Base-by-base conservation (phyloP, 1,284 basidiomycete species). In the Athelia sp. region DNA sequence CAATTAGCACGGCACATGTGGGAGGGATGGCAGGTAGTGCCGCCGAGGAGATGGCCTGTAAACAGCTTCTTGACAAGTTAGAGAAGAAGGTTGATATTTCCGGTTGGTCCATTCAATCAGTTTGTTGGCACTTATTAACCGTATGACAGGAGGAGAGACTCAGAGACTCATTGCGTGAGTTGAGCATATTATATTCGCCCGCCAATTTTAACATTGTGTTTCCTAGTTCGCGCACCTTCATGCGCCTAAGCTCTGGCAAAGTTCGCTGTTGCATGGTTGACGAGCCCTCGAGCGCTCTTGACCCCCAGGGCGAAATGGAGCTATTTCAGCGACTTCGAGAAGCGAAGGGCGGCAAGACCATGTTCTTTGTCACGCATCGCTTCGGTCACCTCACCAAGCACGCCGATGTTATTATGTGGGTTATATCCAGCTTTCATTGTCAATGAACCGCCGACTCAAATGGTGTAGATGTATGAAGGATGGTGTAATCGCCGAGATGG, bases 111-210 rank as follows among this genome's bases (percentile, higher is more conserved):
- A 22, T 44, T 44, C 56, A 48, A 4, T 4, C 22, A 14, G 4
- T 6, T 15, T 13, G 2, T 31, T 22, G 18, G 42, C 14, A 15
- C 2, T 26, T 19, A 49, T 48, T 34, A 49, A 49, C 62, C 15
- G 40, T 53, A 8, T 55, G 42, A 14, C 62, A 61, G 70, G 65
- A 17, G 75, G 73, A 1, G 73, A 78, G 56, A 66, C 60, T 47
- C 77, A 79, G 52, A 64, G 73, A 4, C 54, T 80, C 3, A 66
- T 73, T 11, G 71, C 70, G 76, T 77, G 55, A 51, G 76, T 65
- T n/a, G 14, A 43, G 11, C 46, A 14, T 47, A 49, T n/a, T 8
- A 22, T 44, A 50, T n/a, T 47, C 2, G 38, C 31, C 44, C n/a
- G 29, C 24, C 43, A 26, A 46, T 11, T 34, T 43, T 21, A 22